Evolutionary conservation across 805 yeast species (phyloP), one percentile per base, ranked within the genome.

Genomic region (Candida ficus): DNA sequence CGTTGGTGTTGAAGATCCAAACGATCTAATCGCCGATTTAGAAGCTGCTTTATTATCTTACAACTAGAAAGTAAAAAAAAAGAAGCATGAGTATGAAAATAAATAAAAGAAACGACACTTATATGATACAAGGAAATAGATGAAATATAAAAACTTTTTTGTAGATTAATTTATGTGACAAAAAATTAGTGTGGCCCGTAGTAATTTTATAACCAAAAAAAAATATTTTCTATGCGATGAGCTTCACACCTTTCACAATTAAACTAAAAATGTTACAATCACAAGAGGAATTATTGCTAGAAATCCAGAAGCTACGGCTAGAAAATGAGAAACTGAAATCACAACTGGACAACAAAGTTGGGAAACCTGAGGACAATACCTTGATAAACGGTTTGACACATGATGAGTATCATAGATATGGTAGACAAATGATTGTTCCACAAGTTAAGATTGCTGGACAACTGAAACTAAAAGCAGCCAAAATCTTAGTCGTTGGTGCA

Each of bases 341-440:
- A 1, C 42, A 44, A 9, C n/a, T 27, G 7, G 11, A 6, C 4
- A 22, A 8, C 28, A n/a, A 22, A 11, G 14, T 4, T 7, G 12
- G 12, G 10, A 25, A 13, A 5, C 30, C 27, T 17, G 32, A 33
- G 14, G 23, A n/a, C 4, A 4, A 6, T 27, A 13, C 8, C 4
- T 5, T 13, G 16, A 13, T 35, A 19, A 23, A 41, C 14, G 44
- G 39, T 5, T 44, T 56, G 10, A 42, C 77, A 2, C 58, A 73
- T 16, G 85, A 81, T 29, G 99, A 93, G 58, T 89, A 80, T 58
- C 63, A 61, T 23, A 65, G 97, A 28, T 93, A 93, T 61, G 98
- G 99, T 4, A 73, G 99, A 39, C 99, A 93, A 56, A 83, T 93
- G 91, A 78, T 90, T 20, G 96, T 93, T 2, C 93, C 95, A 3